phyloP scores from a whole-genome alignment of 768 basidiomycete species.

The Phallus indusiatus region DNA sequence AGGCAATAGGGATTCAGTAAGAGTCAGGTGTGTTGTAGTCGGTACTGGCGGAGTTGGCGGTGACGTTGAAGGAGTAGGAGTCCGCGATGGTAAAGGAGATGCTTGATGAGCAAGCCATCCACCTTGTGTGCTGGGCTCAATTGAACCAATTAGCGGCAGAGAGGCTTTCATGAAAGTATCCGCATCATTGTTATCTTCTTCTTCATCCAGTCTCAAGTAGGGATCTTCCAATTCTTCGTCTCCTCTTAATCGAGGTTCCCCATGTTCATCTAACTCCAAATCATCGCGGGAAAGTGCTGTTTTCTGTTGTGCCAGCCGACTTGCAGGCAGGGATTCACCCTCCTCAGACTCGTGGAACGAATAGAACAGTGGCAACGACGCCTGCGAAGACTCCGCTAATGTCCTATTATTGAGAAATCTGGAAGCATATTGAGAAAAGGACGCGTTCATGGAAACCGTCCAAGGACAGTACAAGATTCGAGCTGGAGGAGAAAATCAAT shows the following conservation, averaged over 20 bases:
- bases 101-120: constrained; percentile 72
- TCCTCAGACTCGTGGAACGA: constrained; percentile 63
- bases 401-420: constrained; percentile 64
- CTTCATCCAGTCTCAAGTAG: constrained; percentile 67
- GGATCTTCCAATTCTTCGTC: constrained; percentile 60
- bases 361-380: constrained; percentile 75
- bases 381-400: constrained; percentile 36
- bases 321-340: constrained; percentile 44
- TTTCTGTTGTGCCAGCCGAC: constrained; percentile 28
- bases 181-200: constrained; percentile 35
- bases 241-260: constrained; percentile 48
- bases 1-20: constrained; percentile 75
- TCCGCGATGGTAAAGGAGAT: constrained; percentile 42
- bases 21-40: constrained; percentile 31
- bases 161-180: constrained; percentile 25
- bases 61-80: constrained; percentile 37
- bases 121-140: constrained; percentile 27
- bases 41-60: constrained; percentile 24
- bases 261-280: constrained; percentile 31
- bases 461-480: background rate
- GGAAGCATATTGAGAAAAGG: constrained; percentile 46
- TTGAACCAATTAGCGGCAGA: constrained; percentile 27
- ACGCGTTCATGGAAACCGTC: constrained; percentile 5
- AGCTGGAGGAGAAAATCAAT: too few species aligned
- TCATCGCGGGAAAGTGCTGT: constrained; percentile 48